phyloP scores from a whole-genome alignment of 2,329 filamentous ascomycete genomes.

The Mariannaea sp. region DNA sequence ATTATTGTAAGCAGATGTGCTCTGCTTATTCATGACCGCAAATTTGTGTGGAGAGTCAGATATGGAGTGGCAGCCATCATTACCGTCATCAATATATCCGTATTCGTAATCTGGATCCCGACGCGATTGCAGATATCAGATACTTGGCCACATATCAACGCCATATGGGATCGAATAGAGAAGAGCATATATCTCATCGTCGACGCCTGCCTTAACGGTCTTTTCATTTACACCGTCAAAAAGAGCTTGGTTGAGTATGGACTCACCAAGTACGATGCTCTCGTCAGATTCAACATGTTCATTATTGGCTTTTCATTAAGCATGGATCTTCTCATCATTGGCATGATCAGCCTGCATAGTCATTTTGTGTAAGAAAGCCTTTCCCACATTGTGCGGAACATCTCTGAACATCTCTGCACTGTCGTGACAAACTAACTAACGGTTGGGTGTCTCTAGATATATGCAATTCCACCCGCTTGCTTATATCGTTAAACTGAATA shows the following conservation, averaged over 20 bases:
- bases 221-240: conserved; percentile 50
- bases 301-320: conserved; percentile 37
- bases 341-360: conserved; percentile 38
- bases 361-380: conserved; percentile 35
- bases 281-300: conserved; percentile 38
- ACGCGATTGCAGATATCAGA: conserved; percentile 46
- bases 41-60: conserved; percentile 9
- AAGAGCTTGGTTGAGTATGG: conserved; percentile 50
- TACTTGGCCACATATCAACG: conserved; percentile 47
- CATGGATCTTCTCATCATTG: conserved; percentile 36
- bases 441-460: conserved; percentile 33
- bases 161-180: conserved; percentile 53
- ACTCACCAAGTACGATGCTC: conserved; percentile 45
- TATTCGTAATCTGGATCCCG: conserved; percentile 56
- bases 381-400: too few species aligned
- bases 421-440: not conserved
- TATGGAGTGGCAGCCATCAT: conserved; percentile 38
- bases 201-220: conserved; percentile 50
- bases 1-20: conserved; percentile 29
- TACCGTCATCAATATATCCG: conserved; percentile 52
- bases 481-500: conserved; percentile 59
- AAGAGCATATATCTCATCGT: conserved; percentile 52
- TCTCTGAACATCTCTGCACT: too few species aligned
- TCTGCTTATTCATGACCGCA: conserved; percentile 12
- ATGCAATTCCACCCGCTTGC: conserved; percentile 58